Conservation (phyloP, 352 stramenopile genomes). For the Blastocystis sp. region DNA sequence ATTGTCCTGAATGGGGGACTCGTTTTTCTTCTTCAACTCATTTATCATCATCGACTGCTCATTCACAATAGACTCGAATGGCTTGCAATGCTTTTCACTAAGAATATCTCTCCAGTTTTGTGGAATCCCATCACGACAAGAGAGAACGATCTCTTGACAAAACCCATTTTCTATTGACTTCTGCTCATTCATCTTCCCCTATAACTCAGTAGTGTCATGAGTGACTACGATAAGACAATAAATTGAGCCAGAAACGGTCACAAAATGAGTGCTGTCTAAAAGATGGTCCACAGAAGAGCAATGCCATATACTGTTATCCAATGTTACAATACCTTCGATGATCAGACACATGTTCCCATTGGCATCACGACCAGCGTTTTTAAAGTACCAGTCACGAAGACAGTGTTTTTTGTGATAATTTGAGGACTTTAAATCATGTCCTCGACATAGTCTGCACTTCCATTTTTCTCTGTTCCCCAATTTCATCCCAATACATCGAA, state of each 20-base stretch:
- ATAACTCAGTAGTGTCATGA: not conserved
- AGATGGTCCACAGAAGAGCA: not conserved
- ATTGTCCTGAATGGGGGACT: no score
- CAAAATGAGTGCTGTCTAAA: not conserved
- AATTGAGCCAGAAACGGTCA: not conserved
- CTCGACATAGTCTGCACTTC: not conserved
- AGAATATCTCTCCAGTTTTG: not conserved
- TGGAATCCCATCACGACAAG: not conserved
- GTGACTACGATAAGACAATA: slow-evolving; percentile 1
- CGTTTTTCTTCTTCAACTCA: no score
- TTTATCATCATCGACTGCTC: no score
- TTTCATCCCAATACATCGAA: not conserved
- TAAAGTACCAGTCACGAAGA: not conserved
- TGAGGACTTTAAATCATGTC: not conserved
- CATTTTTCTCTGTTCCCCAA: not conserved
- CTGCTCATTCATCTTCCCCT: not conserved
- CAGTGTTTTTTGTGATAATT: not conserved
- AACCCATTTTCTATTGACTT: not conserved
- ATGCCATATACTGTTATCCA: not conserved
- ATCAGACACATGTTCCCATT: not conserved
- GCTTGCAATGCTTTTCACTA: no score
- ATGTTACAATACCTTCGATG: not conserved
- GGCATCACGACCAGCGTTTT: not conserved
- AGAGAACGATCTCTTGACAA: not conserved
- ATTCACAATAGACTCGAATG: no score